Evolutionary conservation across 352 stramenopile genomes (phyloP).

Genomic region (Blastocystis sp.): DNA sequence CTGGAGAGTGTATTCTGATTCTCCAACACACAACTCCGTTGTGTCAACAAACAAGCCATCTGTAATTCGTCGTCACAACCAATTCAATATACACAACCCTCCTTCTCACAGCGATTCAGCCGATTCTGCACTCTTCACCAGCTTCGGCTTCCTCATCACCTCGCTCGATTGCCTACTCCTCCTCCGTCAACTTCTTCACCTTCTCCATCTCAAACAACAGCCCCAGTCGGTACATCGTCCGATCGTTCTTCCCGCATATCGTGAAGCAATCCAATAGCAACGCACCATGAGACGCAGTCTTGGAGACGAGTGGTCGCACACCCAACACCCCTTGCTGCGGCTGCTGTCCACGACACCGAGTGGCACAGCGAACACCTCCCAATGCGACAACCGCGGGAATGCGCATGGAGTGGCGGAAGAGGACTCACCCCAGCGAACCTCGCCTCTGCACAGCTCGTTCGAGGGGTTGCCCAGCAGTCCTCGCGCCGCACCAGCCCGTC

Average conservation of each 20-base stretch:
- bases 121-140: too few relatives aligned
- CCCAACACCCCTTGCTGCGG: conserved; percentile 82
- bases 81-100: too few relatives aligned
- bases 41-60: too few relatives aligned
- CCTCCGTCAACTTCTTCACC: conserved; percentile 72
- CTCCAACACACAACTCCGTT: too few relatives aligned
- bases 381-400: conserved; percentile 76
- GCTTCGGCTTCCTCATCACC: too few relatives aligned
- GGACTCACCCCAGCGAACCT: conserved; percentile 79
- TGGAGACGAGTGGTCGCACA: conserved; percentile 81
- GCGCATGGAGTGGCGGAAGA: conserved; percentile 57
- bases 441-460: conserved; percentile 82
- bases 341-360: conserved; percentile 81
- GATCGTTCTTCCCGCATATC: conserved; percentile 84
- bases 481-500: conserved; percentile 84
- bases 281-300: conserved; percentile 80
- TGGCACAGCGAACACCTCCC: conserved; percentile 82
- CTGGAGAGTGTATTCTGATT: too few relatives aligned
- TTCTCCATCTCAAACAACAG: conserved; percentile 82
- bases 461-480: conserved; percentile 80
- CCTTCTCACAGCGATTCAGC: too few relatives aligned
- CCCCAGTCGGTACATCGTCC: conserved; percentile 78
- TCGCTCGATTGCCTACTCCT: neutral
- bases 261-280: conserved; percentile 87
- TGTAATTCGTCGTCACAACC: too few relatives aligned